Evolutionary conservation across 2,329 filamentous ascomycete genomes (phyloP).

Genomic region (Colletotrichum endophyticum): DNA sequence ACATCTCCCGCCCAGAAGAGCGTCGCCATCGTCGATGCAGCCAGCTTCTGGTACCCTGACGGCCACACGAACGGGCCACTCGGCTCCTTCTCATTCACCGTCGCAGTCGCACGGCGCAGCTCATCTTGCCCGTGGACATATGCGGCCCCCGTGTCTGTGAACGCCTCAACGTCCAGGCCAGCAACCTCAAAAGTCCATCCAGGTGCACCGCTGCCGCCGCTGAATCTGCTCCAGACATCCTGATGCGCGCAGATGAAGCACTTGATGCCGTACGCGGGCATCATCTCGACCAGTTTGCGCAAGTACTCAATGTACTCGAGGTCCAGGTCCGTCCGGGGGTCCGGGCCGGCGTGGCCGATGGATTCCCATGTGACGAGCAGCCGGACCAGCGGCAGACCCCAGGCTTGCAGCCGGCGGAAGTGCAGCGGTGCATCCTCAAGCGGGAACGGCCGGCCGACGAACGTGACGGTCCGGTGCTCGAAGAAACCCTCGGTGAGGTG

Average conservation of each 20-base stretch:
- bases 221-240: slow-evolving; percentile 47
- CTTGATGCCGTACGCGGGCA: slow-evolving; percentile 41
- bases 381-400: slow-evolving; percentile 42
- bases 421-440: slow-evolving; percentile 42
- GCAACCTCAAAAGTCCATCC: slow-evolving; percentile 46
- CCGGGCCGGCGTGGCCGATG: slow-evolving; percentile 36
- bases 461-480: slow-evolving; percentile 42
- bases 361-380: slow-evolving; percentile 49
- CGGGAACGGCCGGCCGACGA: slow-evolving; percentile 41
- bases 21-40: slow-evolving; percentile 34
- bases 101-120: slow-evolving; percentile 26
- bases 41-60: slow-evolving; percentile 41
- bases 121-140: slow-evolving; percentile 41
- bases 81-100: slow-evolving; percentile 32
- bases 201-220: slow-evolving; percentile 45
- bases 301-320: slow-evolving; percentile 44
- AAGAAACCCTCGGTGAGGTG: slow-evolving; percentile 46
- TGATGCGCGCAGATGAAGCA: slow-evolving; percentile 49
- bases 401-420: slow-evolving; percentile 39
- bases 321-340: slow-evolving; percentile 36
- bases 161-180: slow-evolving; percentile 41
- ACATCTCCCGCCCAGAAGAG: slow-evolving; percentile 31
- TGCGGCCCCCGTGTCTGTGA: slow-evolving; percentile 27
- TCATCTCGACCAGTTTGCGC: slow-evolving; percentile 37
- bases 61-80: slow-evolving; percentile 42